phyloP scores from a whole-genome alignment of 306 rosid genomes.

The Vachellia collinsii region DNA sequence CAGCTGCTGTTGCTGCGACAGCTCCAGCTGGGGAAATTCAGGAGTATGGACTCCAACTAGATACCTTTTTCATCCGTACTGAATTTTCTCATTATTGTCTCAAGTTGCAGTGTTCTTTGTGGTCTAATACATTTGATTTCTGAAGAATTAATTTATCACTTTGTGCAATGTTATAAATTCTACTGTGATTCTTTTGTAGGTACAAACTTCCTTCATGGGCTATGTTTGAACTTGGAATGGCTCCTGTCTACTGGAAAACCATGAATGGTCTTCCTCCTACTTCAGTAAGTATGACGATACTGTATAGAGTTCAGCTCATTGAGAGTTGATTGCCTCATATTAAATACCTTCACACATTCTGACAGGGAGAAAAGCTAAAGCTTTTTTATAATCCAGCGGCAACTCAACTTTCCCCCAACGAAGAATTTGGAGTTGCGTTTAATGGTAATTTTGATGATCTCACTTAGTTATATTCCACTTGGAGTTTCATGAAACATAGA shows the following conservation, averaged over 20 bases:
- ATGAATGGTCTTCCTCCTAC: slow-evolving; percentile 86
- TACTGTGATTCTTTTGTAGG: slow-evolving; percentile 44
- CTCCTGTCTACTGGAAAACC: slow-evolving; percentile 90
- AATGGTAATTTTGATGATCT: too few species aligned
- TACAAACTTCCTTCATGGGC: slow-evolving; percentile 89
- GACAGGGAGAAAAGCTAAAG: slow-evolving; percentile 83
- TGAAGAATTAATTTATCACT: background rate
- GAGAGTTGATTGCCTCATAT: background rate
- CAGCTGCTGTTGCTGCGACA: slow-evolving; percentile 50
- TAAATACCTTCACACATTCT: slow-evolving; percentile 34
- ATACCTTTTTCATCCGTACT: background rate
- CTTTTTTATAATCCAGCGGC: slow-evolving; percentile 64
- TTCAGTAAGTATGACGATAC: slow-evolving; percentile 53
- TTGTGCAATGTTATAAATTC: background rate
- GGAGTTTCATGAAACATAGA: too few species aligned
- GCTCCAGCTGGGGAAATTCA: slow-evolving; percentile 57
- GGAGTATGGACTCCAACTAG: slow-evolving; percentile 56
- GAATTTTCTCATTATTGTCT: background rate
- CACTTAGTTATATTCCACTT: too few species aligned
- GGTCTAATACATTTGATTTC: background rate
- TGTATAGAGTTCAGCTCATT: slow-evolving; percentile 4
- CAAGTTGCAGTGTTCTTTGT: slow-evolving; percentile 1
- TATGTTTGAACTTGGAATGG: slow-evolving; percentile 78
- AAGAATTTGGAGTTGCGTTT: too few species aligned
- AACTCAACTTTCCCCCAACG: too few species aligned